Base-by-base conservation (phyloP, 2,329 filamentous ascomycete genomes). In the Neoscytalidium dimidiatum region DNA sequence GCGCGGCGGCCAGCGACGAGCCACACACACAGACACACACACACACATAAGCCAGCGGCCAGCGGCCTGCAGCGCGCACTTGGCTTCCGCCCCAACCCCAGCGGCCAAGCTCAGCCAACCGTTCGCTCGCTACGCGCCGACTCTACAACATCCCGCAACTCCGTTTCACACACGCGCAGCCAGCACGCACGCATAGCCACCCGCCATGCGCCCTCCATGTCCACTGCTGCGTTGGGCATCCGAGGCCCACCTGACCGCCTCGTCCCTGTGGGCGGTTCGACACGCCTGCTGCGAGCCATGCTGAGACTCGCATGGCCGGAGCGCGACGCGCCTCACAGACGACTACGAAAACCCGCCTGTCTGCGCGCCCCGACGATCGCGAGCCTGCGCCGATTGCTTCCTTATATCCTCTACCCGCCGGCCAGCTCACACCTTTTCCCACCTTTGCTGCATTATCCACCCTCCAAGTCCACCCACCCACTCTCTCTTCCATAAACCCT, bases 131-230 rank as follows among this genome's bases (percentile, higher is more conserved):
- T 6, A 31, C 49, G 28, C 29, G 51, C 49, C 49, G n/a, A 29
- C 61, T 28, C 49, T 44, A 56, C 61, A 46, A 64, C 49, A 33
- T 33, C 26, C 38, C 48, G 17, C 21, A 29, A 51, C 61, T 46
- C 35, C 49, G 61, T 64, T 64, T 64, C 61, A 64, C 38, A 31
- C 49, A 19, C 49, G 29, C 51, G 61, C 56, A 56, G 48, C 48
- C 61, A 64, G 61, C 61, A 49, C 61, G 48, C 19, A 53, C 38
- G 26, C 61, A 64, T 33, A 64, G 49, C 61, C 61, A 64, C 61
- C 61, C 61, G 19, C 26, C 61, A 26, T 33, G 31, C 29, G n/a
- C 33, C 28, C 13, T 13, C 21, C n/a, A 29, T 11, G 58, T 49
- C 43, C 43, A 19, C 8, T 44, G 61, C 61, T 43, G 61, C 49